Base-by-base conservation (phyloP, 2,329 filamentous ascomycete species). In the Xylariaceae sp. region DNA sequence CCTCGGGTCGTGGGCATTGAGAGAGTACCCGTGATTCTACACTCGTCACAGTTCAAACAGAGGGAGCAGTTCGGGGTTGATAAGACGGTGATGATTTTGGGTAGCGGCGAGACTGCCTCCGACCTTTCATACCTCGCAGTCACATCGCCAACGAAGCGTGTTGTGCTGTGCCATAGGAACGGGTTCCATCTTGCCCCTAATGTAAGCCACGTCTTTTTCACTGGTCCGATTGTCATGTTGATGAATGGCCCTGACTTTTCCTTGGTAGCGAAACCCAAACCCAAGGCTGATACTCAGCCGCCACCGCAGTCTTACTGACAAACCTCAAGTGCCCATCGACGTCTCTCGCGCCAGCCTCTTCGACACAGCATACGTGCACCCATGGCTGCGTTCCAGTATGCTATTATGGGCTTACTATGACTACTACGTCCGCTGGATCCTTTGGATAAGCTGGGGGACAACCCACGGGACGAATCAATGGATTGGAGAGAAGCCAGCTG, bases 341-440 rank as follows among this genome's bases (percentile, higher is more conserved):
- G 64, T 66, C 3, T 65, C 66, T 1, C 60, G 68, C 2, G 71
- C 70, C 9, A 73, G 69, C 40, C 52, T 76, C 4, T 74, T 76
- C 44, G 72, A 76, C 45, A 74, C 72, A 0, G 69, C 70, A 4
- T 76, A 76, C 40, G 66, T 69, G 4, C 72, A 73, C n/a, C 67
- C 68, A 0, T 43, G 65, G 3, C 56, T 76, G 0, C 67, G 71
- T 42, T 62, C 62, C n/a, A 66, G 66, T 12, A 57, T 50, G 1
- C 44, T 69, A 3, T 61, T 68, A 4, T 75, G 72, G 72, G 49
- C 48, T 1, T 67, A 67, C 39, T 76, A 76, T 44, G 67, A 74
- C 38, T 49, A 52, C 18, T 73, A 69, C 53, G 64, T 73, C 42
- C 65, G 68, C 41, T 56, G 51, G 9, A 68, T 70, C 44, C 64